Conservation (phyloP, 148 eudicot species). For the Camellia lanceoleosa region DNA sequence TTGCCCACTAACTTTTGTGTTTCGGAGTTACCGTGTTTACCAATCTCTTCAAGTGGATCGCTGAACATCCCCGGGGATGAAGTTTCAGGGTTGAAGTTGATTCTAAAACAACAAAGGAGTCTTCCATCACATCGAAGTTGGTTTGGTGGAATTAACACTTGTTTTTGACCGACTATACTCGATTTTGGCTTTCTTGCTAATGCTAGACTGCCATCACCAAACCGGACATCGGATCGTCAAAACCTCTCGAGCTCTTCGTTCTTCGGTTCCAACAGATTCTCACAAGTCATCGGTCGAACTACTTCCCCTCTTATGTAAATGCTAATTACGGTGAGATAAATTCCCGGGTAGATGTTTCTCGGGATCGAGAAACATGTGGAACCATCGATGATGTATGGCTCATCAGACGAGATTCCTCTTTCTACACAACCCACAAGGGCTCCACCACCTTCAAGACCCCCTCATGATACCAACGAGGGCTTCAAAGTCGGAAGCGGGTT, state of each 20-base stretch:
- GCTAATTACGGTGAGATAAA: slow-evolving; percentile 33
- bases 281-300: slow-evolving; percentile 44
- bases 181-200: slow-evolving; percentile 46
- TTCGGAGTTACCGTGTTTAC: slow-evolving; percentile 48
- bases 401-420: slow-evolving; percentile 89
- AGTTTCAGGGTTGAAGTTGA: slow-evolving; percentile 43
- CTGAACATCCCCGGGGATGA: slow-evolving; percentile 41
- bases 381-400: slow-evolving; percentile 78
- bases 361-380: slow-evolving; percentile 43
- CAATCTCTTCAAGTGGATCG: slow-evolving; percentile 66
- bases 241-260: slow-evolving; percentile 32
- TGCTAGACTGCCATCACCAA: slow-evolving; percentile 43
- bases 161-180: slow-evolving; percentile 35
- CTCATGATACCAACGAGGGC: slow-evolving; percentile 70
- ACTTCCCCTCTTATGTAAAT: slow-evolving; percentile 47
- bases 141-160: slow-evolving; percentile 29
- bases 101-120: slow-evolving; percentile 64
- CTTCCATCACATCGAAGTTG: slow-evolving; percentile 37
- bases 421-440: slow-evolving; percentile 85
- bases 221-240: slow-evolving; percentile 86
- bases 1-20: slow-evolving; percentile 38
- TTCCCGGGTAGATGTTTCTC: slow-evolving; percentile 42
- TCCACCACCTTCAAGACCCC: slow-evolving; percentile 97
- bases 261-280: slow-evolving; percentile 42
- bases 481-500: slow-evolving; percentile 51